Conservation (phyloP, 1,284 basidiomycete species). For the Trichosporon faecale region DNA sequence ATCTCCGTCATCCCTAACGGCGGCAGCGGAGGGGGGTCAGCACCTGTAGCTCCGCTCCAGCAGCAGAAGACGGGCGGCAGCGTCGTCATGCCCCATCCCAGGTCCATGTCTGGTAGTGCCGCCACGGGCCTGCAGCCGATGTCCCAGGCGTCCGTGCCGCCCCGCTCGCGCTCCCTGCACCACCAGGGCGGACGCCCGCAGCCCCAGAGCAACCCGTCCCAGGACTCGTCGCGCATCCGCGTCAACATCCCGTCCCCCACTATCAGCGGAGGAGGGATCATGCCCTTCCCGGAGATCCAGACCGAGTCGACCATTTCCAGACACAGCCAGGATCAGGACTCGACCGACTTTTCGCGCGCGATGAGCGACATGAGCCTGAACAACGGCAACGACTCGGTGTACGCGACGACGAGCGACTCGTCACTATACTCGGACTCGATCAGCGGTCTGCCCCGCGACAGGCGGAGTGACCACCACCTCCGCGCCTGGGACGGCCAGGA, state of each 20-base stretch:
- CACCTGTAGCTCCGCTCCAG: neutral
- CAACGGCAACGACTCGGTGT: neutral
- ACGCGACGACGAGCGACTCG: neutral
- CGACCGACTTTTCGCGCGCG: slow-evolving; percentile 6
- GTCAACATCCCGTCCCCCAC: slow-evolving; percentile 20
- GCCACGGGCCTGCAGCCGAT: slow-evolving; percentile 9
- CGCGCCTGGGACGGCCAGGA: slow-evolving; percentile 22
- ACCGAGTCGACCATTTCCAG: neutral
- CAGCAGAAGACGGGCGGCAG: neutral
- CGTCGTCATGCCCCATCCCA: slow-evolving; percentile 12
- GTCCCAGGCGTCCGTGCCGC: slow-evolving; percentile 14
- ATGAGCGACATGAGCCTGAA: slow-evolving; percentile 11
- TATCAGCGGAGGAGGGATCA: slow-evolving; percentile 11
- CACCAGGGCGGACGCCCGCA: slow-evolving; percentile 8
- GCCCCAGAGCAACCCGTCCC: neutral
- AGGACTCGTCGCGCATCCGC: slow-evolving; percentile 14
- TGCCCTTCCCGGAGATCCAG: slow-evolving; percentile 17
- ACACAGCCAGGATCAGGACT: neutral
- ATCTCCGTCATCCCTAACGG: neutral
- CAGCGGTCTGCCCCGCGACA: slow-evolving; percentile 1
- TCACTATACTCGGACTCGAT: neutral
- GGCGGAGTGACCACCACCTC: slow-evolving; percentile 23
- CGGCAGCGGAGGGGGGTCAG: neutral
- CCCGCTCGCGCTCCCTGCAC: slow-evolving; percentile 20
- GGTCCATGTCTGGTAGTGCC: slow-evolving; percentile 17